These are phyloP conservation scores for Echria macrotheca DNA, from an alignment of 495 filamentous ascomycete species.

Conservation along the genomic window DNA sequence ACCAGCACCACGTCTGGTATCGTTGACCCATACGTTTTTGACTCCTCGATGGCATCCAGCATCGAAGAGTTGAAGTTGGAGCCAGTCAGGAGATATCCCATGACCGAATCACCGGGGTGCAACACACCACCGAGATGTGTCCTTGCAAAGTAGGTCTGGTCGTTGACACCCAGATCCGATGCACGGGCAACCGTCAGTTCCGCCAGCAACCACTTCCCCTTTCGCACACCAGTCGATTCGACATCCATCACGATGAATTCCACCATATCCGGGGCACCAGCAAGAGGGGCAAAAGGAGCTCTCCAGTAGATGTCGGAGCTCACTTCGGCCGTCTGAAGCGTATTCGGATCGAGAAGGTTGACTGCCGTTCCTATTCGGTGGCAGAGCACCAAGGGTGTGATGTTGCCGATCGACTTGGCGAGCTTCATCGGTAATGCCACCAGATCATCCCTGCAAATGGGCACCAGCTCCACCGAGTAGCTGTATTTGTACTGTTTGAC, in stretches of 20 bases:
- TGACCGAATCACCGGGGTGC: conserved; percentile 82
- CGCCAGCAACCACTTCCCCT: conserved; percentile 76
- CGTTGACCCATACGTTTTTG: conserved; percentile 59
- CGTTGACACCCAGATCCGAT: conserved; percentile 82
- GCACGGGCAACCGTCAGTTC: conserved; percentile 84
- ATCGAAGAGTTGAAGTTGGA: conserved; percentile 86
- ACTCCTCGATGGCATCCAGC: conserved; percentile 72
- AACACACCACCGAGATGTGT: conserved; percentile 87
- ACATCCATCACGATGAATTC: conserved; percentile 97
- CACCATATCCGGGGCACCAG: conserved; percentile 76
- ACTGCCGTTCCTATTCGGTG: conserved; percentile 83
- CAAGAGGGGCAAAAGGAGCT: conserved; percentile 72
- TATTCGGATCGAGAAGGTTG: conserved; percentile 84
- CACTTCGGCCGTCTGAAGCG: conserved; percentile 84
- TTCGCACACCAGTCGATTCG: conserved; percentile 65
- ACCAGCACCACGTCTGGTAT: conserved; percentile 92
- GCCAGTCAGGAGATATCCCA: conserved; percentile 84
- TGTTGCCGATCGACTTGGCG: conserved; percentile 80
- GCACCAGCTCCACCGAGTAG: conserved; percentile 78
- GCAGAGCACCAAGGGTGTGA: conserved; percentile 62
- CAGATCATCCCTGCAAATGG: conserved; percentile 94
- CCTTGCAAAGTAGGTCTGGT: conserved; percentile 75
- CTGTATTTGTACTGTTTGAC: conserved; percentile 89
- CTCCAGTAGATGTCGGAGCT: conserved; percentile 81
- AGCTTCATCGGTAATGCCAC: conserved; percentile 87